phyloP scores from a whole-genome alignment of 345 rosid species.

The Linum trigynum region DNA sequence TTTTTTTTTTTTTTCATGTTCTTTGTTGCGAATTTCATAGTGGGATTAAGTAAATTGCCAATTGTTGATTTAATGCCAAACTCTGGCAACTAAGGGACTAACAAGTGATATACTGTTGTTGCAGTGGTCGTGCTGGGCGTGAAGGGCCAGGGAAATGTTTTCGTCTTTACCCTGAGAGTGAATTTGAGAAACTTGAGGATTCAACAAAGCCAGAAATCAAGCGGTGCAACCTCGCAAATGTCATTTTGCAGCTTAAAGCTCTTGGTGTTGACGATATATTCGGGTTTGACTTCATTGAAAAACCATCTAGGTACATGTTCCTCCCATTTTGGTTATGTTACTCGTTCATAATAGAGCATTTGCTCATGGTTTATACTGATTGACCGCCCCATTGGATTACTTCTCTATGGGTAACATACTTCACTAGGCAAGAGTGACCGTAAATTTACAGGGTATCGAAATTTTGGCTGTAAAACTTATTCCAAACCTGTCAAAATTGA shows the following conservation, averaged over 20 bases:
- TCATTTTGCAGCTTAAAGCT: slow-evolving; percentile 84
- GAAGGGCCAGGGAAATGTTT: slow-evolving; percentile 94
- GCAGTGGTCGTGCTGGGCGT: slow-evolving; percentile 95
- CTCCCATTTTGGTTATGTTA: not conserved
- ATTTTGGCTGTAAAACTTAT: not conserved
- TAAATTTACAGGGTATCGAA: not conserved
- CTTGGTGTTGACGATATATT: slow-evolving; percentile 77
- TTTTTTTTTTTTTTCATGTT: not conserved
- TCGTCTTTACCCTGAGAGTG: slow-evolving; percentile 79
- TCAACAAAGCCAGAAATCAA: slow-evolving; percentile 89
- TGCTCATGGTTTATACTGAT: not conserved
- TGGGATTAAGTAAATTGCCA: too few relatives aligned
- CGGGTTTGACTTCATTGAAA: slow-evolving; percentile 91
- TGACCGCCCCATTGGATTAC: not conserved
- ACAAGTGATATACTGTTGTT: slow-evolving; percentile 16
- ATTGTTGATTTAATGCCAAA: too few relatives aligned
- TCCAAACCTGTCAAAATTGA: not conserved
- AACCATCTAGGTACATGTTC: slow-evolving; percentile 61
- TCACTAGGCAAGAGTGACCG: not conserved
- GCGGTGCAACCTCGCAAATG: slow-evolving; percentile 84
- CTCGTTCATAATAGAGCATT: not conserved
- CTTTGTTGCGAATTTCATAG: not conserved
- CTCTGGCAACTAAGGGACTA: not conserved
- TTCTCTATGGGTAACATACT: not conserved
- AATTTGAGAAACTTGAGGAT: slow-evolving; percentile 85